Evolutionary conservation across 345 rosid genomes (phyloP), one percentile per base, ranked within the genome.

Genomic region (Pelargonium nanum): DNA sequence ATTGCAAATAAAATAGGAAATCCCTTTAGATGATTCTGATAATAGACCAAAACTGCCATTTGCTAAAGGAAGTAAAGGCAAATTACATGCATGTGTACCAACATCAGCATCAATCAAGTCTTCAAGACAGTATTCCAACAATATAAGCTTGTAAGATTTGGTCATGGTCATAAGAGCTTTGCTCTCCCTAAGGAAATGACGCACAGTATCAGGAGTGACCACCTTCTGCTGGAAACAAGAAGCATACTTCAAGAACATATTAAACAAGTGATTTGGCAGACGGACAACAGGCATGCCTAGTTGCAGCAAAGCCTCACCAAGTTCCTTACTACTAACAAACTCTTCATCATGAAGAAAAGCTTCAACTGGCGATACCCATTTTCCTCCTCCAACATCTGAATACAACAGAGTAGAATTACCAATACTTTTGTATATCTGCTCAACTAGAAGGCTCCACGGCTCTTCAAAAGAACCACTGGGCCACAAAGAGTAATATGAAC

Each of bases 91-190:
- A 73, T 83, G 79, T 28, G 66, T 62, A 68, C 82, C 86, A 70
- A 83, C 90, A 64, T 81, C 84, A 74, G 71, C 78, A 74, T 91
- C 96, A 69, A 90, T 67, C 72, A 91, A 78, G 78, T 91, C 98
- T 64, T 88, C 98, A 40, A 91, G 84, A 74, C 94, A 88, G 78
- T 91, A 91, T 77, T 91, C 98, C 79, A 91, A 69, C 62, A 91
- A 70, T 69, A 83, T 77, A 73, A 86, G 82, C 83, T 81, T 91
- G 66, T 65, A 69, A 26, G 78, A 68, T 72, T 78, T 91, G 72
- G 75, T 67, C 82, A 86, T 68, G 62, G 61, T 68, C 62, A 55
- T 34, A 69, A 88, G 77, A 48, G 54, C 63, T 75, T 72, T 79
- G 76, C 86, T 80, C 68, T 63, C 76, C 75, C 76, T 80, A 61